Percentiles rank a stretch among this genome's conserved stretches.
Evolutionary conservation across 176 grass and related monocot species (phyloP).

Genomic region (Guadua angustifolia): DNA sequence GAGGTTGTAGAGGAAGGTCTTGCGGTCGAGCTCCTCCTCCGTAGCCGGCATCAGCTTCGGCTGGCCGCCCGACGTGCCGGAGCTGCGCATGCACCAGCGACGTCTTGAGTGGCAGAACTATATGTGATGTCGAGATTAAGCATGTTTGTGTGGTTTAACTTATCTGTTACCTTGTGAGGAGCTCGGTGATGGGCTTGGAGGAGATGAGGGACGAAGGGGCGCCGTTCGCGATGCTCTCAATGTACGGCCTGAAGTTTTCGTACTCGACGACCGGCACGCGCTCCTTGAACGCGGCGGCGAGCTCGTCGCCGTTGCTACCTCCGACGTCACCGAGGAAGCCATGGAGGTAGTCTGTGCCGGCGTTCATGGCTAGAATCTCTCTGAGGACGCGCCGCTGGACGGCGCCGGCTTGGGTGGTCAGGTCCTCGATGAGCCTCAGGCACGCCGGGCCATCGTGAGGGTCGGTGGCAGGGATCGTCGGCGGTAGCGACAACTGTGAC

Average conservation of each 20-base stretch:
- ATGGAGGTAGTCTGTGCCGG: conserved; percentile 64
- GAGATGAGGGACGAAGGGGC: conserved; percentile 66
- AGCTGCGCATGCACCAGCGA: conserved; percentile 37
- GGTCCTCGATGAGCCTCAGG: conserved; percentile 62
- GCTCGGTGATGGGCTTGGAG: conserved; percentile 65
- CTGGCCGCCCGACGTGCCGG: conserved; percentile 77
- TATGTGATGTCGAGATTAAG: background rate
- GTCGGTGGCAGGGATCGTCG: conserved; percentile 52
- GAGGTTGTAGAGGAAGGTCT: conserved; percentile 84
- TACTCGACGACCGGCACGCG: conserved; percentile 74
- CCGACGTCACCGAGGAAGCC: conserved; percentile 46
- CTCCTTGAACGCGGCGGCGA: conserved; percentile 52
- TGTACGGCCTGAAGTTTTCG: conserved; percentile 70
- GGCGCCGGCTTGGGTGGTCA: conserved; percentile 57
- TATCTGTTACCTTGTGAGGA: conserved; percentile 67
- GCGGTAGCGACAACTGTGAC: conserved; percentile 9
- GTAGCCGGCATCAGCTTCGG: conserved; percentile 86
- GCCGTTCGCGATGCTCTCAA: conserved; percentile 74
- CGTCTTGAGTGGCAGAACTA: background rate
- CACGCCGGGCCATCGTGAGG: conserved; percentile 56
- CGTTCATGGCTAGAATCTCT: conserved; percentile 62
- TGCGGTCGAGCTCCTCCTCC: conserved; percentile 73
- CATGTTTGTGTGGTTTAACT: background rate
- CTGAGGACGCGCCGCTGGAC: conserved; percentile 62
- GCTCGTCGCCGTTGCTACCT: background rate